These are phyloP conservation scores for Colletotrichum falcatum DNA, from an alignment of 2,329 filamentous ascomycete genomes.

Conservation along the genomic window DNA sequence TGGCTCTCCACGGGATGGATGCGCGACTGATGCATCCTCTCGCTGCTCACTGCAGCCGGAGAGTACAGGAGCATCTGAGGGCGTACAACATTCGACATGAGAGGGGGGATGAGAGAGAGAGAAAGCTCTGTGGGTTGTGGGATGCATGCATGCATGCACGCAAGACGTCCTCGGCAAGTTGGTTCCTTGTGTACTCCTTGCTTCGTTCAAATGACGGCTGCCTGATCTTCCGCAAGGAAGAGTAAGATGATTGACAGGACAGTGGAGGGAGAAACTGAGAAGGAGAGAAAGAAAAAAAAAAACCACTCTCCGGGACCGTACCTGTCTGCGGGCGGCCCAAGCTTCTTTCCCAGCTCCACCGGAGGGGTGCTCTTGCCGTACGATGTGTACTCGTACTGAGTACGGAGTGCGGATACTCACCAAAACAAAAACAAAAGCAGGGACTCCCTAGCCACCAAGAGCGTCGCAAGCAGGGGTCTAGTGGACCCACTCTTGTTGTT, in stretches of 20 bases:
- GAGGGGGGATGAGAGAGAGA: background rate
- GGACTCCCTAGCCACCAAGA: background rate
- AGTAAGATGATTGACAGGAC: background rate
- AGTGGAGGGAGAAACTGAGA: too few relatives aligned
- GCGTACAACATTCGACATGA: background rate
- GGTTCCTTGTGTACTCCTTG: background rate
- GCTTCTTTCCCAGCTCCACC: constrained; percentile 4
- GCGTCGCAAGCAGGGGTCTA: background rate
- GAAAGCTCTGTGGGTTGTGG: background rate
- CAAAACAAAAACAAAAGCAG: constrained; percentile 1
- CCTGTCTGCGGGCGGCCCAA: background rate
- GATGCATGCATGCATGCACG: background rate
- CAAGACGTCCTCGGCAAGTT: background rate
- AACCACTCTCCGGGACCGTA: background rate
- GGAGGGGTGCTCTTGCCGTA: constrained; percentile 1
- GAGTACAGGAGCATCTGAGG: background rate
- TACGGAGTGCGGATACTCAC: too few relatives aligned
- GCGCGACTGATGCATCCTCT: background rate
- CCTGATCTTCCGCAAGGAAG: background rate
- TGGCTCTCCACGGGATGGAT: background rate
- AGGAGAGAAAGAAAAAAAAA: too few relatives aligned
- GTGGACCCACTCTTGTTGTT: background rate
- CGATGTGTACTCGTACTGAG: too few relatives aligned
- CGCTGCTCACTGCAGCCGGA: background rate
- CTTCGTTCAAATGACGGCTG: background rate